phyloP scores from a whole-genome alignment of 2,329 filamentous ascomycete genomes.

The Claviceps pazoutovae region DNA sequence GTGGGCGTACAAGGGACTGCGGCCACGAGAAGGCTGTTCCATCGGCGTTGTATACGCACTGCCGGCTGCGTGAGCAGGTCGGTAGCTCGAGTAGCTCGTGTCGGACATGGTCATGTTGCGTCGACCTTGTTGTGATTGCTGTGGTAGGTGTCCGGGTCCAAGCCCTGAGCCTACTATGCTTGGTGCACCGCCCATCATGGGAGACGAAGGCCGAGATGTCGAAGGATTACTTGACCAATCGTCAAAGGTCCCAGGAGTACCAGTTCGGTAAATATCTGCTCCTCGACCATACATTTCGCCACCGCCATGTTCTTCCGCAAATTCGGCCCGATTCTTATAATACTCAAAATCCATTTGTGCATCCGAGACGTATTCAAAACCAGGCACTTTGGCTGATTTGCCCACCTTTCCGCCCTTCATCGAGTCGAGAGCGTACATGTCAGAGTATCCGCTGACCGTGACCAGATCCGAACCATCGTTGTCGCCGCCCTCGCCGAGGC shows the following conservation, averaged over 20 bases:
- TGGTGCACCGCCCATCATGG: conserved; percentile 18
- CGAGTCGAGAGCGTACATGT: conserved; percentile 65
- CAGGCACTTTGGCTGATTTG: conserved; percentile 38
- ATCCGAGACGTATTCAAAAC: conserved; percentile 85
- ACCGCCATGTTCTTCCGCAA: conserved; percentile 75
- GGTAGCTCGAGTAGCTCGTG: conserved; percentile 15
- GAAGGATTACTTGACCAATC: conserved; percentile 24
- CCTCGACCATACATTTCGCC: conserved; percentile 51
- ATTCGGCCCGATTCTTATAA: conserved; percentile 82
- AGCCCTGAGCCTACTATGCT: conserved; percentile 17
- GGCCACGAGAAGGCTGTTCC: conserved; percentile 19
- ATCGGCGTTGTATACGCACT: conserved; percentile 1
- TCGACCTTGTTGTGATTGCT: conserved; percentile 10
- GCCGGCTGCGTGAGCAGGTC: conserved; percentile 9
- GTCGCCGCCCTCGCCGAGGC: conserved; percentile 31
- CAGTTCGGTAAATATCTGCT: conserved; percentile 44
- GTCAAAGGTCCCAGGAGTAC: conserved; percentile 43
- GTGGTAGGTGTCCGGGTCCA: conserved; percentile 5
- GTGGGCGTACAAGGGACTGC: conserved; percentile 35
- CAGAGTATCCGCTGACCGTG: conserved; percentile 61
- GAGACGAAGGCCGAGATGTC: conserved; percentile 37
- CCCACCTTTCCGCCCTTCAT: conserved; percentile 49
- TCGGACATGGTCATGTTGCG: conserved; percentile 8
- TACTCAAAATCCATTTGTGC: conserved; percentile 78
- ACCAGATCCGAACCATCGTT: conserved; percentile 40